Conservation (phyloP, 257 asterid species). For the Fraxinus americana region DNA sequence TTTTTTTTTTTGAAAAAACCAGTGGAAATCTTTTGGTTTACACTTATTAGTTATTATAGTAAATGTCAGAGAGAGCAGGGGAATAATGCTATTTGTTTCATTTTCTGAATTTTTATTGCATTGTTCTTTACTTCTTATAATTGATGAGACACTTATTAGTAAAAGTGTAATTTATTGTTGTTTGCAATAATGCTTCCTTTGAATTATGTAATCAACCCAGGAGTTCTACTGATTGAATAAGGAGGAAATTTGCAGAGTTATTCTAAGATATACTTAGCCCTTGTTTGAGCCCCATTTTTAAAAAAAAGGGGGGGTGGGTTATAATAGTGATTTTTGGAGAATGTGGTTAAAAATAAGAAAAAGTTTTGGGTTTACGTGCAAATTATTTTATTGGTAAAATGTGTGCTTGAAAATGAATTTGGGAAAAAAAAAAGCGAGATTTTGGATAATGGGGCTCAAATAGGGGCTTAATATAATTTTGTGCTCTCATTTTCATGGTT, state of each 20-base stretch:
- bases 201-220: background rate
- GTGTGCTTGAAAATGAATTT: too few species aligned
- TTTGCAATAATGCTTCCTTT: background rate
- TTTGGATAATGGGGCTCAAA: too few species aligned
- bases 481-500: background rate
- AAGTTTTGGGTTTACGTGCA: too few species aligned
- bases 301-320: too few species aligned
- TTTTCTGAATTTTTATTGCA: background rate
- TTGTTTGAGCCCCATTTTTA: too few species aligned
- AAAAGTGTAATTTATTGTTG: background rate
- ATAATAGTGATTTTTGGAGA: too few species aligned
- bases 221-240: too few species aligned
- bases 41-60: background rate
- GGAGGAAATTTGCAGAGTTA: too few species aligned
- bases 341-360: too few species aligned
- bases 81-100: background rate
- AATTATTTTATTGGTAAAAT: too few species aligned
- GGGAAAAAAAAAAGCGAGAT: too few species aligned
- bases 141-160: background rate
- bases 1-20: background rate
- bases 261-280: too few species aligned
- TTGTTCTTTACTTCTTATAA: background rate
- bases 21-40: background rate
- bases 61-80: background rate
- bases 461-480: background rate